A percentile compares a stretch with the other conserved stretches of the same genome.
Evolutionary conservation across 305 asterid species (phyloP).

Genomic region (Caryopteris hybrid): DNA sequence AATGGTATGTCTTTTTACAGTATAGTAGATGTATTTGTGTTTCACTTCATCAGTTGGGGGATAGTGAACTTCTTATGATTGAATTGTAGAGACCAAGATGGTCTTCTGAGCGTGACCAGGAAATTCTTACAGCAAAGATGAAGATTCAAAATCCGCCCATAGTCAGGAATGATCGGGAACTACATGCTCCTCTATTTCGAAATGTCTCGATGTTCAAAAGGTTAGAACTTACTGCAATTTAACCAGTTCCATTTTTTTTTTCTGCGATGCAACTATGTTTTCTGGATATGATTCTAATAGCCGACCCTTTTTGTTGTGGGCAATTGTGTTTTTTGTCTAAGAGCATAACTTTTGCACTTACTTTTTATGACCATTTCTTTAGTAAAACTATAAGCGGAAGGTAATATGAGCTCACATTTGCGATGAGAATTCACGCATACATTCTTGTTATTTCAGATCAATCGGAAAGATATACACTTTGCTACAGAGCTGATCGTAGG

Average conservation of each 20-base stretch:
- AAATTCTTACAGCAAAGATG: conserved; percentile 54
- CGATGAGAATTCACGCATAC: too few species aligned
- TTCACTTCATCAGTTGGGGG: conserved; percentile 4
- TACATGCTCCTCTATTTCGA: conserved; percentile 71
- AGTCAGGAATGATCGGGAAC: conserved; percentile 48
- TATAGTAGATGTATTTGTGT: not conserved
- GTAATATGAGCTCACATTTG: too few species aligned
- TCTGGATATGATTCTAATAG: too few species aligned
- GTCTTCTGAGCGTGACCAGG: conserved; percentile 79
- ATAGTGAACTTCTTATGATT: conserved; percentile 3
- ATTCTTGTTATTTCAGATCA: too few species aligned
- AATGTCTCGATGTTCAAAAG: conserved; percentile 79
- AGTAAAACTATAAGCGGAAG: not conserved
- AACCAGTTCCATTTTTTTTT: not conserved
- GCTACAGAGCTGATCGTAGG: too few species aligned
- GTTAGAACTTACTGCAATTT: conserved; percentile 33
- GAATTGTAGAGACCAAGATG: conserved; percentile 74
- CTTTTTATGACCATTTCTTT: not conserved
- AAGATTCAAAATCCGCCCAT: conserved; percentile 61
- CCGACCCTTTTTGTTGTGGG: too few species aligned
- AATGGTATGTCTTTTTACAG: conserved; percentile 48
- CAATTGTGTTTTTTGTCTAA: not conserved
- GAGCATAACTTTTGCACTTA: not conserved
- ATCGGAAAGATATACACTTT: too few species aligned
- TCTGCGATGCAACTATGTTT: not conserved